Conservation (phyloP, 2,329 filamentous ascomycete genomes). For the Aphanocladium album region DNA sequence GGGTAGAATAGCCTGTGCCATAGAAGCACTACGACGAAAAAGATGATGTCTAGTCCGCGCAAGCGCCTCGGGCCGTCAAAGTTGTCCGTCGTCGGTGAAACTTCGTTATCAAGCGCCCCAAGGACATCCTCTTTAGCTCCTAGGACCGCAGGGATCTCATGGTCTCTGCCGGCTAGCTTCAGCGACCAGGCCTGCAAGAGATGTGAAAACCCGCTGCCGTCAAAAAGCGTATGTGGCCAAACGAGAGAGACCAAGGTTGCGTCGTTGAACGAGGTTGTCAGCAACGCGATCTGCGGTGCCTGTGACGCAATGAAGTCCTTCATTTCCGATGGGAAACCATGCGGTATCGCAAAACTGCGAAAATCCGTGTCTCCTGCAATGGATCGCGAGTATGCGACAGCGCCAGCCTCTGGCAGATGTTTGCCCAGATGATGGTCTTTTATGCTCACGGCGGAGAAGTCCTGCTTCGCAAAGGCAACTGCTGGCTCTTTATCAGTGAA, state of each 20-base stretch:
- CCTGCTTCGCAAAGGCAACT: neutral
- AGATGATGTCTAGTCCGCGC: neutral
- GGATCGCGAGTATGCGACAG: neutral
- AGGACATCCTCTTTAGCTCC: conserved; percentile 7
- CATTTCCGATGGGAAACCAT: neutral
- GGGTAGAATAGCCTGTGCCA: conserved; percentile 7
- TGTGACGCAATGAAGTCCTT: neutral
- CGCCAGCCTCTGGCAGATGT: neutral
- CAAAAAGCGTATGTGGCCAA: conserved; percentile 42
- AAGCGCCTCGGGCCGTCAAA: conserved; percentile 1
- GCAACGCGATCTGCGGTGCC: conserved; percentile 1
- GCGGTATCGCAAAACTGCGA: neutral
- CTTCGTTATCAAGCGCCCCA: neutral
- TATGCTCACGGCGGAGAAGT: neutral
- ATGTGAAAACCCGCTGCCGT: conserved; percentile 36
- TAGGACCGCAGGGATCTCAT: conserved; percentile 31
- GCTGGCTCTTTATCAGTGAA: neutral
- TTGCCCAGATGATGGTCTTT: neutral
- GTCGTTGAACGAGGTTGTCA: conserved; percentile 40
- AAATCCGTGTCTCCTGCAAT: neutral
- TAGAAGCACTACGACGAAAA: neutral
- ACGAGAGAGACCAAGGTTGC: conserved; percentile 41
- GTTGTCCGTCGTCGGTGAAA: neutral
- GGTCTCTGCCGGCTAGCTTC: conserved; percentile 36
- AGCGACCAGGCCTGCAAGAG: conserved; percentile 40